Evolutionary conservation across 75 land plant genomes (phyloP).

Genomic region (Ceratopteris richardii): DNA sequence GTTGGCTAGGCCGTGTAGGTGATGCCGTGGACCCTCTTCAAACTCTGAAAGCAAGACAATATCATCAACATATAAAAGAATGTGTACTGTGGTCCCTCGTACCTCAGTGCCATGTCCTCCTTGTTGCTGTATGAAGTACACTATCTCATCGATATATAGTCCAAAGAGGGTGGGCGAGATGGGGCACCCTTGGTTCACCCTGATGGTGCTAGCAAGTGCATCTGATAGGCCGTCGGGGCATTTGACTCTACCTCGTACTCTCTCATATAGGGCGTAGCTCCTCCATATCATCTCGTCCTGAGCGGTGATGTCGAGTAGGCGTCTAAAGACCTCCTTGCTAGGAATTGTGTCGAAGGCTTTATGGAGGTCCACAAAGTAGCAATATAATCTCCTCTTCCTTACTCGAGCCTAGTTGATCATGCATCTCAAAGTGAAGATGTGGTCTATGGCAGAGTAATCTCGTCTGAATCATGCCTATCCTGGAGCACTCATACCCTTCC

Average conservation of each 20-base stretch:
- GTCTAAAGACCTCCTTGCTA: neutral
- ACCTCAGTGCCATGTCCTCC: no score
- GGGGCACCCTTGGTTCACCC: neutral
- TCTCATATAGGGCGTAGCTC: neutral
- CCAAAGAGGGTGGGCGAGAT: neutral
- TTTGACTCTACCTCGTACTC: neutral
- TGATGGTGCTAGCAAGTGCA: neutral
- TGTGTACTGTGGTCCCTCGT: no score
- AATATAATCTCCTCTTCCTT: neutral
- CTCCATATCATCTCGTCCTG: neutral
- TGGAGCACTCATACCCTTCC: neutral
- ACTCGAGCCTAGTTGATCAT: neutral
- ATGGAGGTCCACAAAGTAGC: neutral
- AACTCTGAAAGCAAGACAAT: no score
- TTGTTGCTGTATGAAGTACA: no score
- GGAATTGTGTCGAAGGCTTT: neutral
- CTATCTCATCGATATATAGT: slow-evolving; percentile 1
- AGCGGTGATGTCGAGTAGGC: neutral
- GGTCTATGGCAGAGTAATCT: neutral
- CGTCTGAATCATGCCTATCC: neutral
- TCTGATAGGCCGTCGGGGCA: neutral
- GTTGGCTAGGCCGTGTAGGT: no score
- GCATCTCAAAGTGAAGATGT: neutral
- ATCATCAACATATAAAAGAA: no score
- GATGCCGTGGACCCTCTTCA: no score